Evolutionary conservation across 257 asterid genomes (phyloP).

Genomic region (Capsicum pubescens): DNA sequence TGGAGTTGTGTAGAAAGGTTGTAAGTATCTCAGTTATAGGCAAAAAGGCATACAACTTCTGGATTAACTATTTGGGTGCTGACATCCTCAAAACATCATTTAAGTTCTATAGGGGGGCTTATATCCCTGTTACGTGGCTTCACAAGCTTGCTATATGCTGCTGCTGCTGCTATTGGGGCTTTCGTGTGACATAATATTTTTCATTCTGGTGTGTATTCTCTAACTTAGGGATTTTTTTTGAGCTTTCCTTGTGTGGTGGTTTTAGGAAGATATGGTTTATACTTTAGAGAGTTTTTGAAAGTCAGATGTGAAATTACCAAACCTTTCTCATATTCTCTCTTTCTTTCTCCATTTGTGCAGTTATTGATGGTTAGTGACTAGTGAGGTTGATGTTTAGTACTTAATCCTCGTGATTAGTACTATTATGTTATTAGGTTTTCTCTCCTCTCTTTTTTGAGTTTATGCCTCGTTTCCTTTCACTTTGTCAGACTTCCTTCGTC

Average conservation of each 20-base stretch:
- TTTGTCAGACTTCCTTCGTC: too few species aligned
- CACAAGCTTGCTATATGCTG: slow-evolving; percentile 5
- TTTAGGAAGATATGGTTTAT: neutral
- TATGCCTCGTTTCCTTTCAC: neutral
- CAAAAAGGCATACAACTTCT: neutral
- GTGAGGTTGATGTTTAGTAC: slow-evolving; percentile 12
- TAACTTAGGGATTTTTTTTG: slow-evolving; percentile 10
- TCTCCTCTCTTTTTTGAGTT: neutral
- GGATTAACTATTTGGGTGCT: neutral
- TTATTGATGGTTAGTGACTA: slow-evolving; percentile 12
- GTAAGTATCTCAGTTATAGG: slow-evolving; percentile 25
- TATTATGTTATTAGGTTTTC: neutral
- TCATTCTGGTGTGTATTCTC: neutral
- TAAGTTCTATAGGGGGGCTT: neutral
- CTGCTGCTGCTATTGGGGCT: neutral
- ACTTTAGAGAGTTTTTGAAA: neutral
- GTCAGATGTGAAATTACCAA: neutral
- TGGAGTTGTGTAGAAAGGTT: neutral
- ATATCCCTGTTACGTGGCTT: neutral
- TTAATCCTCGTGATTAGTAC: neutral
- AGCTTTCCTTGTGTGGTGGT: neutral
- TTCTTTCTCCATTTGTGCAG: slow-evolving; percentile 20
- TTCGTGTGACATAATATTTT: neutral
- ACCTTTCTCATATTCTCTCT: neutral
- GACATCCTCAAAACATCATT: neutral